Evolutionary conservation across 2,329 filamentous ascomycete species (phyloP).

Genomic region (Endocalyx cinctus): DNA sequence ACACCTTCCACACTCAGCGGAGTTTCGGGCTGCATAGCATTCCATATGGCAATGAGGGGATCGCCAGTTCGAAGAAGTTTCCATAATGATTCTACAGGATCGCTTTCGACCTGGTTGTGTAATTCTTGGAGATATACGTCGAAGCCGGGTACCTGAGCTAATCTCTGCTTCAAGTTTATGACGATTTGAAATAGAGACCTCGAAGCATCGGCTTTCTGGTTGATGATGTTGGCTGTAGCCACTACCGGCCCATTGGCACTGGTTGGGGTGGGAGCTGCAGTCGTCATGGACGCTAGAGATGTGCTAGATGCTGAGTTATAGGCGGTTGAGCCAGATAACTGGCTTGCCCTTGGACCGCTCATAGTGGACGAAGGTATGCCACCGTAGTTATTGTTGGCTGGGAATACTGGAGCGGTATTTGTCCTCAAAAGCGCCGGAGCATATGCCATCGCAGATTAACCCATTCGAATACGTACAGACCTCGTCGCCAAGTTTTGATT

Average conservation of each 20-base stretch:
- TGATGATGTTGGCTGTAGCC: slow-evolving; percentile 91
- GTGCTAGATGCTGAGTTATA: slow-evolving; percentile 44
- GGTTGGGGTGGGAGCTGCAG: slow-evolving; percentile 31
- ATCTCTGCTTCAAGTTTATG: slow-evolving; percentile 73
- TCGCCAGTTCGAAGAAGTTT: slow-evolving; percentile 77
- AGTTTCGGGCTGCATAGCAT: slow-evolving; percentile 68
- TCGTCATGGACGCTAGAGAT: slow-evolving; percentile 46
- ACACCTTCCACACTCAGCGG: slow-evolving; percentile 60
- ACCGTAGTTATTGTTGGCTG: slow-evolving; percentile 42
- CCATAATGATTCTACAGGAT: slow-evolving; percentile 91
- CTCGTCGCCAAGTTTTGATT: no score
- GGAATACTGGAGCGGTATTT: slow-evolving; percentile 53
- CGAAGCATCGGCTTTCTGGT: slow-evolving; percentile 88
- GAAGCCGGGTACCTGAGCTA: slow-evolving; percentile 81
- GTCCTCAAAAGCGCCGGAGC: slow-evolving; percentile 53
- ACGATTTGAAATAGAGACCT: slow-evolving; percentile 95
- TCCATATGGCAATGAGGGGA: slow-evolving; percentile 85
- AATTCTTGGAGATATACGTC: slow-evolving; percentile 69
- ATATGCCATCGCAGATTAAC: slow-evolving; percentile 49
- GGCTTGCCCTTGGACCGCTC: slow-evolving; percentile 54
- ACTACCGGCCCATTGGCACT: slow-evolving; percentile 62
- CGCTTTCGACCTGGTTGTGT: slow-evolving; percentile 61
- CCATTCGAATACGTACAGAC: slow-evolving; percentile 23
- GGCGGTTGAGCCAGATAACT: slow-evolving; percentile 58
- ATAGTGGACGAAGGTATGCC: slow-evolving; percentile 42